Evolutionary conservation across 23 red algal species (phyloP).

Genomic region (Gracilaria gracilis): DNA sequence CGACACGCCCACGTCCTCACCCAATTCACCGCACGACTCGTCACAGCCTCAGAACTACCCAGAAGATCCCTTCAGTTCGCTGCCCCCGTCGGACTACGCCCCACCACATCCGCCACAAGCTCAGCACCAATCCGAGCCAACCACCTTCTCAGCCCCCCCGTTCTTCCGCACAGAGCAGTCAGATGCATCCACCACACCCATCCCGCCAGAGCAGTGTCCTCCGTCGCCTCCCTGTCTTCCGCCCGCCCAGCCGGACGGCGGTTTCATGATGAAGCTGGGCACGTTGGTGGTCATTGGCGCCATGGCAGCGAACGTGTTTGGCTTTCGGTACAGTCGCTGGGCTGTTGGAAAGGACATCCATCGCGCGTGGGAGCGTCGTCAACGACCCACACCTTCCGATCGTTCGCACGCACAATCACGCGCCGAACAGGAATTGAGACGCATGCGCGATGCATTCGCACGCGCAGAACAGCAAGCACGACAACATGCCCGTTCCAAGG

Average conservation of each 20-base stretch:
- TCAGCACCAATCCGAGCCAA: not conserved
- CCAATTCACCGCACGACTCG: not conserved
- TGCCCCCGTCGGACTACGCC: too few species aligned
- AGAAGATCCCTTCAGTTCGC: too few species aligned
- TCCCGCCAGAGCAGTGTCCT: not conserved
- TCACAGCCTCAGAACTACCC: not conserved
- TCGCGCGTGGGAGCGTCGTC: slow-evolving; percentile 74
- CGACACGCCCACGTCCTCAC: not conserved
- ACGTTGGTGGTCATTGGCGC: slow-evolving; percentile 71
- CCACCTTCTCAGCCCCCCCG: not conserved
- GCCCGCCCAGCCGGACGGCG: not conserved
- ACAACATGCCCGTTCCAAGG: not conserved
- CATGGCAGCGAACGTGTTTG: slow-evolving; percentile 65
- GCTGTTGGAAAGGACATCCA: slow-evolving; percentile 83
- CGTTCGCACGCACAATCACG: not conserved
- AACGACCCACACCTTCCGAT: slow-evolving; percentile 2
- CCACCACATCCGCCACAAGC: not conserved
- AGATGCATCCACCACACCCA: not conserved
- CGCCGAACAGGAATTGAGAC: not conserved
- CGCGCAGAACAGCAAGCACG: not conserved
- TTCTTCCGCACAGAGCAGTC: not conserved
- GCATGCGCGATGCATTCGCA: slow-evolving; percentile 20
- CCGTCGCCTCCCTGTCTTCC: not conserved
- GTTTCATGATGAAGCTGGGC: slow-evolving; percentile 39
- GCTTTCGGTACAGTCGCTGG: slow-evolving; percentile 74